Base-by-base conservation (phyloP, 805 yeast species). In the Candida nonsorbophila region DNA sequence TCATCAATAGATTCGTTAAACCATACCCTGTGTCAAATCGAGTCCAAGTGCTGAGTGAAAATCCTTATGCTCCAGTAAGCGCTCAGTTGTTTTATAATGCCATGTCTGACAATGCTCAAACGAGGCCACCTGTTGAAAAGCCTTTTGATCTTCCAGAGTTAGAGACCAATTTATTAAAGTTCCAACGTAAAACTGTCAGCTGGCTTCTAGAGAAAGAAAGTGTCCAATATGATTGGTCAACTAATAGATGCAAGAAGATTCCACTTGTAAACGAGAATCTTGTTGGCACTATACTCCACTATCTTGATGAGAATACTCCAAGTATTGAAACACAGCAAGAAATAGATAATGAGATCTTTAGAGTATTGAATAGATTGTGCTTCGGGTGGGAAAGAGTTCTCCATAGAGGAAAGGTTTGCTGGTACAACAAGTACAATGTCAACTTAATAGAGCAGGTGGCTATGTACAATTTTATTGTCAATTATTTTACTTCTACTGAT, bases 121-220 rank as follows among this genome's bases (percentile, higher is more conserved):
- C 25, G 0, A 32, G 53, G 14, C 51, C 53, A 0, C 23, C 29
- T 3, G 39, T 44, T 1, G 36, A 37, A 3, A 37, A 36, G 3
- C 33, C 41, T 2, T 49, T 57, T 28, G 55, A 60, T 13, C 54
- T 69, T 2, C 67, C 71, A 0, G 72, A 65, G 21, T 45, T 74
- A 5, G 67, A 60, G 7, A 59, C 74, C 0, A 53, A 54, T 9
- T 49, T 74, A 6, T 44, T 72, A 15, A 53, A 54, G 3, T 79
- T 77, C 36, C 86, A 79, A 46, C 59, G 58, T 4, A 67, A 63
- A 24, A 66, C 82, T 3, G 62, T 79, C 2, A 49, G 56, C 11
- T 79, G 86, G 86, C 52, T 78, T 44, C 50, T 79, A 4, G 37
- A 51, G 0, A 65, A 59, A 35, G 86, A 79, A 45, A 64, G 72